These are phyloP conservation scores for Fusarium clavum DNA, from an alignment of 2,329 filamentous ascomycete genomes.

Conservation along the genomic window DNA sequence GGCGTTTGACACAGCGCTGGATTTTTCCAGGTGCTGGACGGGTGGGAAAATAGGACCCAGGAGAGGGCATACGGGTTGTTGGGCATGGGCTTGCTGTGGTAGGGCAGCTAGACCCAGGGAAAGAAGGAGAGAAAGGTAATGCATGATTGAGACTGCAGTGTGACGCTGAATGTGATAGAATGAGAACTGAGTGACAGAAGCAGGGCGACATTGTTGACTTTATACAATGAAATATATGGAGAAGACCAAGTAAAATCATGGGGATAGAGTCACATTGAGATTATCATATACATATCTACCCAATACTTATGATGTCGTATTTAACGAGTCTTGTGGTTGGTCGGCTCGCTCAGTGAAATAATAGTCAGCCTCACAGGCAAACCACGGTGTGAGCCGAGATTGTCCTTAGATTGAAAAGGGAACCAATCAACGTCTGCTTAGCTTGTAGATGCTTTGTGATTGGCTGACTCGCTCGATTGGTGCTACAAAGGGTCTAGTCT, in stretches of 20 bases:
- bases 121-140: background rate
- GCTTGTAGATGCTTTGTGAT: background rate
- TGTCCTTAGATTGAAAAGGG: no score
- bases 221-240: background rate
- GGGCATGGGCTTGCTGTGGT: background rate
- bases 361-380: background rate
- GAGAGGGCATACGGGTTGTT: background rate
- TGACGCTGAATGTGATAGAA: background rate
- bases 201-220: background rate
- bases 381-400: background rate
- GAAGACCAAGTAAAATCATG: background rate
- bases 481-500: background rate
- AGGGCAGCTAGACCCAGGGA: background rate
- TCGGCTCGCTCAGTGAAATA: background rate
- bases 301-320: background rate
- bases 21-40: background rate
- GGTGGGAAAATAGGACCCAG: constrained; percentile 7
- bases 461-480: background rate
- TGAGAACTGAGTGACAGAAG: background rate
- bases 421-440: background rate
- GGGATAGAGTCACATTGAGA: background rate
- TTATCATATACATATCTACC: accelerated
- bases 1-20: background rate
- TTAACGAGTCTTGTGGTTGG: background rate
- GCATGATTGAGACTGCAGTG: background rate